A percentile compares a stretch with the other conserved stretches of the same genome.
Conservation (phyloP, 352 stramenopile species). For the Phytophthora ramorum region DNA sequence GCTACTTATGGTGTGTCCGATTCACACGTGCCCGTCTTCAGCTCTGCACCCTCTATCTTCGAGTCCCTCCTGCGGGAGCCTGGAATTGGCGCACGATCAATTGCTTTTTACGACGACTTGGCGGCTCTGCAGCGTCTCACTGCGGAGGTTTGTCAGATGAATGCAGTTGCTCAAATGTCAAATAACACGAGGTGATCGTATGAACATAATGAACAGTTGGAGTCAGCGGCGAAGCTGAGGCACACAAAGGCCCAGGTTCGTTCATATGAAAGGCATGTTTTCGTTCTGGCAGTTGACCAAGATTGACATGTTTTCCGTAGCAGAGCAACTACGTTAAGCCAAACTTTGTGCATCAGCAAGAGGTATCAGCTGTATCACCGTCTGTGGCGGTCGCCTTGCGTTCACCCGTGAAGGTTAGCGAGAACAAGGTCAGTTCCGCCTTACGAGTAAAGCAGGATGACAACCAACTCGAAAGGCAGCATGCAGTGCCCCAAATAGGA, state of each 20-base stretch:
- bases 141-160: constrained; percentile 36
- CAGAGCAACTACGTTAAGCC: constrained; percentile 45
- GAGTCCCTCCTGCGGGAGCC: constrained; percentile 55
- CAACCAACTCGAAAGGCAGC: constrained; percentile 5
- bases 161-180: neutral
- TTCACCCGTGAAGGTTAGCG: constrained; percentile 1
- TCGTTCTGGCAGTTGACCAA: neutral
- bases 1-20: neutral
- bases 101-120: constrained; percentile 51
- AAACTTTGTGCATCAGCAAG: constrained; percentile 40
- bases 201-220: constrained; percentile 17
- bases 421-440: constrained; percentile 6
- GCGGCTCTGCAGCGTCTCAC: constrained; percentile 45
- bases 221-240: constrained; percentile 19
- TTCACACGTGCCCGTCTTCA: constrained; percentile 34
- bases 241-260: constrained; percentile 22
- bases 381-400: neutral
- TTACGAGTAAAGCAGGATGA: constrained; percentile 1
- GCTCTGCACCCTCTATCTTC: constrained; percentile 53
- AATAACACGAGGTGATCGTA: neutral
- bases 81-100: constrained; percentile 31
- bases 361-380: constrained; percentile 2
- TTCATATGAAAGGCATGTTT: no score
- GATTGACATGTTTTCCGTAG: neutral
- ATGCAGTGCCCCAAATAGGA: neutral